phyloP scores from a whole-genome alignment of 164 flowering plant genomes.

The Stephania japonica region DNA sequence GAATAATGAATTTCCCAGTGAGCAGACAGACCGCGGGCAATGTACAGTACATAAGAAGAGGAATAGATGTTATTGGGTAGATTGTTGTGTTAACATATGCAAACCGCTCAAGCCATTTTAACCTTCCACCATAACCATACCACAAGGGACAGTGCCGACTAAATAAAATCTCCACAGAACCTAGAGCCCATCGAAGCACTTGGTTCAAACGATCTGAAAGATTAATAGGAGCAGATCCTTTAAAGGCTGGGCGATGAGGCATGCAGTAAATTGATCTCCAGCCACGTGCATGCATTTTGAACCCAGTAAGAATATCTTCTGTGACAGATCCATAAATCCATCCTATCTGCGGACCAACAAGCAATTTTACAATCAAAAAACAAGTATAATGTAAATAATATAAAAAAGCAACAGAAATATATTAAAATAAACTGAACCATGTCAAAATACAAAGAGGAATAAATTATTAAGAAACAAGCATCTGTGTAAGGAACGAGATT shows the following conservation, averaged over 20 bases:
- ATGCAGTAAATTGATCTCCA: constrained; percentile 31
- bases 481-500: no score
- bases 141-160: constrained; percentile 19
- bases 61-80: constrained; percentile 9
- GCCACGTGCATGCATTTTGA: constrained; percentile 31
- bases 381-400: neutral
- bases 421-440: no score
- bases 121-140: constrained; percentile 24
- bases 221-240: constrained; percentile 31
- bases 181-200: constrained; percentile 29
- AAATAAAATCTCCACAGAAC: constrained; percentile 29
- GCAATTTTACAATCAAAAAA: neutral
- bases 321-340: constrained; percentile 34
- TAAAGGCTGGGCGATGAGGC: constrained; percentile 22
- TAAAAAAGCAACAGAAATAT: neutral
- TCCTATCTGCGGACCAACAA: constrained; percentile 17
- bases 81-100: constrained; percentile 23
- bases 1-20: constrained; percentile 10
- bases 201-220: constrained; percentile 30
- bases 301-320: constrained; percentile 29
- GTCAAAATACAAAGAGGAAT: no score
- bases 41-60: constrained; percentile 6
- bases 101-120: constrained; percentile 26
- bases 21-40: constrained; percentile 10
- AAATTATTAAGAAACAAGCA: no score